Evolutionary conservation across 306 rosid species (phyloP), one percentile per base, ranked within the genome.

Genomic region (Astragalus membranaceus): DNA sequence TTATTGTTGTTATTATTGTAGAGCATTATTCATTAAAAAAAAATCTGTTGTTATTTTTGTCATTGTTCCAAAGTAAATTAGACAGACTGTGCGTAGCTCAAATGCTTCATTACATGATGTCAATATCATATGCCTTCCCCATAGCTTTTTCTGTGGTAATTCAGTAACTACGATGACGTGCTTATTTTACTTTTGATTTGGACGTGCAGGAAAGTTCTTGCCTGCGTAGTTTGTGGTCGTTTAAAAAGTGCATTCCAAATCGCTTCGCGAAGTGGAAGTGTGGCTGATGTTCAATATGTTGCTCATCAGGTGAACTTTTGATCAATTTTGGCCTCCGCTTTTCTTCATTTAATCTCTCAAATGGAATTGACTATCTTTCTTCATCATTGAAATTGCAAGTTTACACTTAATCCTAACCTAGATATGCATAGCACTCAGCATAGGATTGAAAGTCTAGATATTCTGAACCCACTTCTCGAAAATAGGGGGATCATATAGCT

Each of bases 211-310:
- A 94, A 90, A 75, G 98, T 94, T 83, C 88, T 90, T 86, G 98
- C 98, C 64, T 94, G 98, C 81, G 98, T 94, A 69, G 96, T 94
- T 59, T 94, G 98, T 79, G 98, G 98, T 52, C 98, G 98, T 70
- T 87, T 94, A 8, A 94, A 94, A 87, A 94, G 98, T 72, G 96
- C 98, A 75, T 94, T 94, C 84, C 98, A 94, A 83, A 87, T 94
- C 80, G 98, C 98, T 78, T 90, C 97, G 10, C 87, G 96, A 68
- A 94, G 98, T 80, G 98, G 98, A 75, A 94, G 98, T 68, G 97
- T 94, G 53, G 98, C 98, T 60, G 98, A 94, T 87, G 98, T 94
- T 69, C 90, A 94, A 80, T 94, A 94, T 81, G 97, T 94, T 35
- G 98, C 98, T 74, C 98, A 90, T 77, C 98, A 94, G 98, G 98